Evolutionary conservation across 257 asterid genomes (phyloP).

Genomic region (Parsonsia alboflavescens): DNA sequence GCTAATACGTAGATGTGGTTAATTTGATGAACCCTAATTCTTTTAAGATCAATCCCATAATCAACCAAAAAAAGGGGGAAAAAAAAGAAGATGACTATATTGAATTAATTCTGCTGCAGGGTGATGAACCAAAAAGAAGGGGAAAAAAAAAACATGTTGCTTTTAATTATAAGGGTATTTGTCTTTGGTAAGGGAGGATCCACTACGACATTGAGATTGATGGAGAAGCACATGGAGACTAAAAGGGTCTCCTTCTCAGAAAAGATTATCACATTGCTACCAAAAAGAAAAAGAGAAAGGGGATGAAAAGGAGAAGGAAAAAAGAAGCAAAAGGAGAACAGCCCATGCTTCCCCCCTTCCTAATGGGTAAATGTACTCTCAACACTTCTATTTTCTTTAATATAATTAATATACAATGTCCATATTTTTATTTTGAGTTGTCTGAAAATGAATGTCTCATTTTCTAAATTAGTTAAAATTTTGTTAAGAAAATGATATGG

Average conservation of each 20-base stretch:
- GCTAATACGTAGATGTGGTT: too few species aligned
- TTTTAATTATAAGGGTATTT: conserved; percentile 15
- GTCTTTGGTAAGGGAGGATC: conserved; percentile 30
- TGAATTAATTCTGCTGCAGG: too few species aligned
- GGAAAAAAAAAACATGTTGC: background rate
- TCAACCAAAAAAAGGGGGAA: too few species aligned
- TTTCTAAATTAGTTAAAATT: too few species aligned
- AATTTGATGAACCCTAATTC: too few species aligned
- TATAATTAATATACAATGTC: too few species aligned
- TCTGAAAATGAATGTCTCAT: too few species aligned
- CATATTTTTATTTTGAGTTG: too few species aligned
- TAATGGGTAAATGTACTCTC: conserved; percentile 32
- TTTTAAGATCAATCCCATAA: too few species aligned
- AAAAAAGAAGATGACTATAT: too few species aligned
- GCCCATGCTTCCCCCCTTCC: conserved; percentile 51
- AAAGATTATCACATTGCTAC: conserved; percentile 43
- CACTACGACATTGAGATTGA: conserved; percentile 37
- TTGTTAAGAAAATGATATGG: too few species aligned
- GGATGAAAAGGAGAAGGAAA: conserved; percentile 21
- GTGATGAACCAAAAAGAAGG: too few species aligned
- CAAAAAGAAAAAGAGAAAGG: conserved; percentile 44
- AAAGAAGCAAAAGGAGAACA: conserved; percentile 28
- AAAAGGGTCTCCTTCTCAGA: conserved; percentile 46
- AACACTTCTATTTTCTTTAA: background rate
- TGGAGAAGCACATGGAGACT: conserved; percentile 55